These are phyloP conservation scores for Ceratocystis colombiana DNA, from an alignment of 2,329 filamentous ascomycete species.

Conservation along the genomic window DNA sequence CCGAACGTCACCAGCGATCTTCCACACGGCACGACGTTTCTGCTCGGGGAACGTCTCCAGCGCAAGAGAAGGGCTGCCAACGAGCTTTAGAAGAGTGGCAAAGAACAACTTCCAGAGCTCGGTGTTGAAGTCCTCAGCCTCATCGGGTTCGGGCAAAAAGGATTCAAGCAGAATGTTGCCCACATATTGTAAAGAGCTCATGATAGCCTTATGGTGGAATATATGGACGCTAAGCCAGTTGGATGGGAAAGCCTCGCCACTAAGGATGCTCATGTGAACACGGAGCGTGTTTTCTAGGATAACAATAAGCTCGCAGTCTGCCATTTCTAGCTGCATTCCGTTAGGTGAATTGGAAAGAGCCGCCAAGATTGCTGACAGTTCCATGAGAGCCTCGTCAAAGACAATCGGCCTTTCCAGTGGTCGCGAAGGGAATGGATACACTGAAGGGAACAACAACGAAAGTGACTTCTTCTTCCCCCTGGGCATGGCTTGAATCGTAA, in stretches of 20 bases:
- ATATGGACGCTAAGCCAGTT: conserved; percentile 91
- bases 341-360: conserved; percentile 62
- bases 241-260: conserved; percentile 78
- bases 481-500: conserved; percentile 54
- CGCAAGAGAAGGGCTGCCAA: conserved; percentile 78
- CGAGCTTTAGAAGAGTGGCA: conserved; percentile 73
- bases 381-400: conserved; percentile 80
- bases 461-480: conserved; percentile 53
- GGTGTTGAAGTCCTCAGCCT: conserved; percentile 84
- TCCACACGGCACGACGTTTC: conserved; percentile 93
- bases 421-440: conserved; percentile 79
- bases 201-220: conserved; percentile 81
- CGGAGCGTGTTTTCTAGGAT: conserved; percentile 71
- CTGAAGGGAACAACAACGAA: conserved; percentile 78
- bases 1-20: conserved; percentile 92
- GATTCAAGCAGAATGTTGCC: conserved; percentile 69
- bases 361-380: conserved; percentile 78
- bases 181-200: conserved; percentile 75
- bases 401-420: conserved; percentile 48
- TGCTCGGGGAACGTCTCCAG: conserved; percentile 96
- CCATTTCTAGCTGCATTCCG: conserved; percentile 63
- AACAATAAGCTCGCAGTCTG: conserved; percentile 61
- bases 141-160: conserved; percentile 79
- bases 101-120: conserved; percentile 93
- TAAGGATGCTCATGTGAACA: conserved; percentile 79